Base-by-base conservation (phyloP, 306 rosid species). In the Prunus armeniaca region DNA sequence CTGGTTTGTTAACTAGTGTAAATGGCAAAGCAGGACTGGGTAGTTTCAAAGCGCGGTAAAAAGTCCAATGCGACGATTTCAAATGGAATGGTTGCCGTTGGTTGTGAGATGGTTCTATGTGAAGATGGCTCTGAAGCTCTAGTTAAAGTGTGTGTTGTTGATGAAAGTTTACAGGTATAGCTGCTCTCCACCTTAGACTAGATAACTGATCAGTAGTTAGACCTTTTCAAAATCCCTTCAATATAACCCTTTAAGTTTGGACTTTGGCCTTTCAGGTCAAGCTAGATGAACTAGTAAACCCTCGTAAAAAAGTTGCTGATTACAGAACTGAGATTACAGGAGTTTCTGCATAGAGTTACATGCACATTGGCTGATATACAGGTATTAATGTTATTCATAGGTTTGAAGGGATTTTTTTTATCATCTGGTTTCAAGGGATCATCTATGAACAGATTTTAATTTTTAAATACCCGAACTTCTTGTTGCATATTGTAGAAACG, bases 21-120 rank as follows among this genome's bases (percentile, higher is more conserved):
- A 67, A 73, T 85, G 85, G 57, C 67, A 27, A 52, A 41, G 54
- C 85, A 95, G 97, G 96, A 79, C 5, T 95, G 97, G 99, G 72
- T 89, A 14, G 69, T 92, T 75, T 74, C 91, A 55, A 89, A 86
- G 79, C 82, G 85, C 17, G 79, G 71, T 50, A 88, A 76, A 69
- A 91, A 86, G 71, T 67, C 88, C 51, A 85, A 78, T 83, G 77
- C 38, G 68, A 74, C 75, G 83, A 87, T 57, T 18, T 87, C 91
- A 66, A 87, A 87, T 79, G 65, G 17, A 51, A 91, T 95, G 77
- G 17, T 89, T 74, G 97, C 96, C 75, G 89, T 95, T 84, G 99
- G 92, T 71, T 95, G 98, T 76, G 99, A 90, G 90, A 95, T 95
- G 99, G 99, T 90, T 77, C 93, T 84, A 32, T 95, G 97, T 72